Evolutionary conservation across 179 eudicot species (phyloP).

Genomic region (Silene coronaria): DNA sequence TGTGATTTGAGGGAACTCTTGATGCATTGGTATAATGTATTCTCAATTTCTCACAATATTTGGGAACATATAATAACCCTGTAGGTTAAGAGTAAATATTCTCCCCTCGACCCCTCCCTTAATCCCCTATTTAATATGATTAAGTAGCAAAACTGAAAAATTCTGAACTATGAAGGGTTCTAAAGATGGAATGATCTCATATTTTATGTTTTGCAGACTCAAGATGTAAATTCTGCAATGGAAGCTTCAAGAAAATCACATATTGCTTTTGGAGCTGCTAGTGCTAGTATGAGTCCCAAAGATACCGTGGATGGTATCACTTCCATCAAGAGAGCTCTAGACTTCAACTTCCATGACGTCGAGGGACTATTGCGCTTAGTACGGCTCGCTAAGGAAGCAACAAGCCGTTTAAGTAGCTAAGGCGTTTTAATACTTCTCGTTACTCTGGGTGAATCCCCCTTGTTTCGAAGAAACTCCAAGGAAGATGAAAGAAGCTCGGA

Average conservation of each 20-base stretch:
- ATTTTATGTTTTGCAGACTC: conserved; percentile 51
- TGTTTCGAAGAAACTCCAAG: conserved; percentile 10
- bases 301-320: conserved; percentile 42
- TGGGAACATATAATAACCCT: not conserved
- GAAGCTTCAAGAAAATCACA: conserved; percentile 92
- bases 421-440: conserved; percentile 10
- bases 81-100: not conserved
- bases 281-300: conserved; percentile 37
- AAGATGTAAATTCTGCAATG: conserved; percentile 78
- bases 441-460: not conserved
- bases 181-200: conserved; percentile 17
- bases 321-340: conserved; percentile 73
- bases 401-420: conserved; percentile 37
- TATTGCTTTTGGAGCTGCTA: conserved; percentile 67
- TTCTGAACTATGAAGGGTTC: not conserved
- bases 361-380: conserved; percentile 75
- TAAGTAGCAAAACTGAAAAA: not conserved
- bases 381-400: conserved; percentile 79
- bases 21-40: not conserved
- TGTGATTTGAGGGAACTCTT: not conserved
- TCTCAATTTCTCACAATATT: not conserved
- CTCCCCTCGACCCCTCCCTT: not conserved
- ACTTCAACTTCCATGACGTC: conserved; percentile 87
- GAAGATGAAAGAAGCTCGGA: conserved; percentile 2
- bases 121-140: not conserved